Conservation (phyloP, 305 asterid species). For the Fraxinus sp. region DNA sequence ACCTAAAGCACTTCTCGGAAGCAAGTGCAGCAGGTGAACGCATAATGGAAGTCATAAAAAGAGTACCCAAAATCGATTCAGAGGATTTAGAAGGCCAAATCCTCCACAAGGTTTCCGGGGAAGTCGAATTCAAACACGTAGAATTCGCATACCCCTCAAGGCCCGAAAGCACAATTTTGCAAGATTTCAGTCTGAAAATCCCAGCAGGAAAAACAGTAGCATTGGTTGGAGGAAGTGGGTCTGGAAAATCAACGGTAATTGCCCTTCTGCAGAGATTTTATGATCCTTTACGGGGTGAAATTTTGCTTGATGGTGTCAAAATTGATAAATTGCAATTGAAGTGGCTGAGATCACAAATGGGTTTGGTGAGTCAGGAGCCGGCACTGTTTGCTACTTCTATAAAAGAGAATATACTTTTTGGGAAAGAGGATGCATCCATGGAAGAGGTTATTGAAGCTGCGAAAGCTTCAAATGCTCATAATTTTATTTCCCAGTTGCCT, state of each 20-base stretch:
- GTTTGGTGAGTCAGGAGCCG: conserved; percentile 95
- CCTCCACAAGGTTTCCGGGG: conserved; percentile 54
- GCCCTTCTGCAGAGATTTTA: conserved; percentile 83
- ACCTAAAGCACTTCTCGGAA: conserved; percentile 71
- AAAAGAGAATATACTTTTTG: conserved; percentile 81
- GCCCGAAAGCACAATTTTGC: conserved; percentile 64
- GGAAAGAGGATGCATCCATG: conserved; percentile 78
- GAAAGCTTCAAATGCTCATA: conserved; percentile 91
- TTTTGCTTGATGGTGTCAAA: conserved; percentile 69
- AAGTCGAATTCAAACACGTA: conserved; percentile 62
- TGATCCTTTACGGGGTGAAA: conserved; percentile 76
- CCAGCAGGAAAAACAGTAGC: conserved; percentile 84
- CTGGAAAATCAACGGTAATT: conserved; percentile 82
- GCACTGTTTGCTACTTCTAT: conserved; percentile 86
- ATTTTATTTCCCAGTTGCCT: conserved; percentile 80
- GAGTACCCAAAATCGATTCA: conserved; percentile 83
- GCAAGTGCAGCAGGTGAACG: conserved; percentile 84
- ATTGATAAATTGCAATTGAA: conserved; percentile 77
- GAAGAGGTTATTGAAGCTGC: conserved; percentile 84
- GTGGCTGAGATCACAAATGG: conserved; percentile 97
- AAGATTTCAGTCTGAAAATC: conserved; percentile 55
- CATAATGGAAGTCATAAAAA: conserved; percentile 62
- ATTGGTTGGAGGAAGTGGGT: conserved; percentile 93
- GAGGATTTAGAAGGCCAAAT: conserved; percentile 67
- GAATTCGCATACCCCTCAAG: conserved; percentile 80